Evolutionary conservation across 768 basidiomycete genomes (phyloP).

Genomic region (Scleroderma citrinum): DNA sequence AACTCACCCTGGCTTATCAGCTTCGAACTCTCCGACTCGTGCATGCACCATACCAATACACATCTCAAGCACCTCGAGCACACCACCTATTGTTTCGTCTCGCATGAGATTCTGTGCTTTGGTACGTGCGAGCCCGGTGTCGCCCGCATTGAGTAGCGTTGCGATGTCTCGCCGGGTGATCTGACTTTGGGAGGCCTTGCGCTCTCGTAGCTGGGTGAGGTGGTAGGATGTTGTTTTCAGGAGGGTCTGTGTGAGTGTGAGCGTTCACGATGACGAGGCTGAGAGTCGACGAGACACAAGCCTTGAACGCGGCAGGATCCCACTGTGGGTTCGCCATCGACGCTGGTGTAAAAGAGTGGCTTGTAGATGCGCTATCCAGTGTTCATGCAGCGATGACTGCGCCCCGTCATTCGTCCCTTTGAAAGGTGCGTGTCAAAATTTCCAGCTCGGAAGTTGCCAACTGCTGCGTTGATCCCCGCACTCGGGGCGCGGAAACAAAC

Average conservation of each 20-base stretch:
- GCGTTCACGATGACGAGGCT: background rate
- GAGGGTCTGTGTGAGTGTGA: conserved; percentile 41
- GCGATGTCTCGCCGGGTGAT: conserved; percentile 66
- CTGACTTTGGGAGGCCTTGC: conserved; percentile 57
- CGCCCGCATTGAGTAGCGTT: conserved; percentile 54
- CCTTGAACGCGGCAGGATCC: conserved; percentile 29
- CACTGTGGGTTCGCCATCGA: conserved; percentile 18
- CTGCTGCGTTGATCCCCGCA: too few species aligned
- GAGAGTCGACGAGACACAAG: background rate
- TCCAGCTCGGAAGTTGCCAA: too few species aligned
- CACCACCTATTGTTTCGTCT: conserved; percentile 55
- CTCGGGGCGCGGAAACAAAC: too few species aligned
- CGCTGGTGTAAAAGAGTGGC: background rate
- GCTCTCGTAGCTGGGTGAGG: conserved; percentile 65
- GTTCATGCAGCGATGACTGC: background rate
- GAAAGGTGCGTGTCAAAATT: too few species aligned
- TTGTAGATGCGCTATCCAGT: background rate
- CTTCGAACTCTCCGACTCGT: conserved; percentile 40
- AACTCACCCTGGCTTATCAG: too few species aligned
- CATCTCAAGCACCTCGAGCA: conserved; percentile 64
- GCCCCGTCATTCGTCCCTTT: too few species aligned
- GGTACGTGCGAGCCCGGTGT: conserved; percentile 58
- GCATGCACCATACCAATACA: conserved; percentile 56
- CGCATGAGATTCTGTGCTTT: conserved; percentile 64
- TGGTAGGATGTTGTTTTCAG: conserved; percentile 58